Evolutionary conservation across 305 asterid genomes (phyloP), one percentile per base, ranked within the genome.

Genomic region (Caryopteris hybrid): DNA sequence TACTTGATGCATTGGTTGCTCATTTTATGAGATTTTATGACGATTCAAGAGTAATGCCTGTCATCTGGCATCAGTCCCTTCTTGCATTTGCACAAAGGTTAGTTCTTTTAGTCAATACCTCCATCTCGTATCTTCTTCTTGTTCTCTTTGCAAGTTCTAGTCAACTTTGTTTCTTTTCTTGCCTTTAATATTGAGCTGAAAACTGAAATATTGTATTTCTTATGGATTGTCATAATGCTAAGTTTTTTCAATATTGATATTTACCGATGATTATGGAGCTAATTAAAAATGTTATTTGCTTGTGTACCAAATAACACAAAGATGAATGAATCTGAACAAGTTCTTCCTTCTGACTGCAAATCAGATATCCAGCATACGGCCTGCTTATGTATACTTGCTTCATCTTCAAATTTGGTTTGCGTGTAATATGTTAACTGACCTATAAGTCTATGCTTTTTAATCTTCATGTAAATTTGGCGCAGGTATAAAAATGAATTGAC

Each of bases 31-130:
- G 38, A 77, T 91, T 87, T 81, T 72, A 68, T 13, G 90, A 83
- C 7, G 97, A 93, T 33, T 74, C 95, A 16, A 87, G 95, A 72
- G 70, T 78, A 78, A 93, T 93, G 99, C 99, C 96, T 48, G 97
- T 91, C 69, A 90, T 93, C 74, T 93, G 99, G 97, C 99, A 93
- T 73, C 96, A 85, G 71, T 93, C 97, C 48, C 97, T 93, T 68
- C 97, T 93, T 73, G 96, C 95, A 73, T 87, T 93, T 80, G 95
- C 83, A 41, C 96, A 91, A 74, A 91, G 96, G 97, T 87, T 59
- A 18, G 88, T 69, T 47, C 59, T 66, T 38, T 18, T 68, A 9
- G 56, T 62, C 11, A 33, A 61, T 50, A n/a, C 47, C 52, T 22
- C 68, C 62, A 61, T 78, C 21, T 14, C 36, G 22, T 64, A 29